A percentile compares a stretch with the other conserved stretches of the same genome.
Conservation (phyloP, 805 yeast genomes). For the Grigorovia yakushimaensis region DNA sequence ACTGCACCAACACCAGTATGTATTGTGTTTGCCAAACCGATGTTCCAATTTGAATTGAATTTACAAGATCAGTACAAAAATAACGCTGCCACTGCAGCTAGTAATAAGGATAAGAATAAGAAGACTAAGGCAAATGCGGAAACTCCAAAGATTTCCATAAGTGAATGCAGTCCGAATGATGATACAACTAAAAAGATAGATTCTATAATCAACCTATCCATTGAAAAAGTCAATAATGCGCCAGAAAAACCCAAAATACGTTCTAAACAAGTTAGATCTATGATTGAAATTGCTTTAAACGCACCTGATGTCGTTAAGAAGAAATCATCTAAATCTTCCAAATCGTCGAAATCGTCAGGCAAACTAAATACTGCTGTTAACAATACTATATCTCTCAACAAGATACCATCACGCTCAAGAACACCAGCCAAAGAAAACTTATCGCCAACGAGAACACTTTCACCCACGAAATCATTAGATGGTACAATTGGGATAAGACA, state of each 20-base stretch:
- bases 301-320: background rate
- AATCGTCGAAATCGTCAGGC: background rate
- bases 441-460: background rate
- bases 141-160: background rate
- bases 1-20: constrained; percentile 24
- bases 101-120: background rate
- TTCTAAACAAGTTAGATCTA: background rate
- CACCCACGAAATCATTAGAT: background rate
- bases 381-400: background rate
- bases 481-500: background rate
- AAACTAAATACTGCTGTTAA: background rate
- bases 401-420: background rate
- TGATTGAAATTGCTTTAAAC: constrained; percentile 3
- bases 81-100: background rate
- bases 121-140: background rate
- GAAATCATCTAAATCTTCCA: background rate
- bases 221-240: background rate
- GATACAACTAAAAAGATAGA: background rate
- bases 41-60: constrained; percentile 20
- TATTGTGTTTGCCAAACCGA: constrained; percentile 21
- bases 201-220: background rate
- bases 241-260: constrained; percentile 1
- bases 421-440: background rate
- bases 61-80: constrained; percentile 4
- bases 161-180: background rate